These are phyloP conservation scores for Parmelia sp. DNA, from an alignment of 495 filamentous ascomycete genomes.

Conservation along the genomic window DNA sequence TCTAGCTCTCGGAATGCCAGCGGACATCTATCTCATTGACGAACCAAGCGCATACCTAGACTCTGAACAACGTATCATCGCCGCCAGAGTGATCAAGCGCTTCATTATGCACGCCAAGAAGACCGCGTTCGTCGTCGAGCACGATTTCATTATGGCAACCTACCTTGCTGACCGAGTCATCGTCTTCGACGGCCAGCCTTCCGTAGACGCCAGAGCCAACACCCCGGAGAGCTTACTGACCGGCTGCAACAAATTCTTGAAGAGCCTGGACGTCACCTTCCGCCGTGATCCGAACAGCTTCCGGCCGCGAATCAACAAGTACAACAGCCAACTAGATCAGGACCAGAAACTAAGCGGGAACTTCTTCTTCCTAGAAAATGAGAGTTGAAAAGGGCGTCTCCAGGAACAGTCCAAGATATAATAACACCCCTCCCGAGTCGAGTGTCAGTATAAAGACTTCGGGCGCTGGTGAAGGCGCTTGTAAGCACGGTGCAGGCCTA, in stretches of 20 bases:
- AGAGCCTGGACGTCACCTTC: slow-evolving; percentile 96
- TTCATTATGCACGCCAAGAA: slow-evolving; percentile 99
- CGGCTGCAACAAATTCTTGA: slow-evolving; percentile 93
- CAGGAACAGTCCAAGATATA: slow-evolving; percentile 35
- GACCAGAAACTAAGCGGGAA: slow-evolving; percentile 93
- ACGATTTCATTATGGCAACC: slow-evolving; percentile 99
- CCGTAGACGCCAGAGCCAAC: slow-evolving; percentile 80
- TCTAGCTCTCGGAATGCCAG: slow-evolving; percentile 87
- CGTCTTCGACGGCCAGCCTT: slow-evolving; percentile 92
- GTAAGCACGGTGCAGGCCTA: slow-evolving; percentile 33
- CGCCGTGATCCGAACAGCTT: slow-evolving; percentile 94
- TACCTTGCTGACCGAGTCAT: slow-evolving; percentile 98
- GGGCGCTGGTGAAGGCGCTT: slow-evolving; percentile 41
- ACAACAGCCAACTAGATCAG: slow-evolving; percentile 88
- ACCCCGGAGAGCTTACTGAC: slow-evolving; percentile 85
- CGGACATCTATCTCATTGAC: slow-evolving; percentile 97
- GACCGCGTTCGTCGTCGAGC: slow-evolving; percentile 97
- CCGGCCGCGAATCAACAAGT: slow-evolving; percentile 96
- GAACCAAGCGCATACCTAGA: slow-evolving; percentile 93
- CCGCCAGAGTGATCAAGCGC: slow-evolving; percentile 93
- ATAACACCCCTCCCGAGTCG: slow-evolving; percentile 38
- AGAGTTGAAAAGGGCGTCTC: slow-evolving; percentile 65
- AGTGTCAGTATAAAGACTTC: slow-evolving; percentile 26
- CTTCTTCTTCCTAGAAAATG: slow-evolving; percentile 95
- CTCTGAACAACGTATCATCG: slow-evolving; percentile 97